Base-by-base conservation (phyloP, 768 basidiomycete genomes). In the Boletus patriciae region DNA sequence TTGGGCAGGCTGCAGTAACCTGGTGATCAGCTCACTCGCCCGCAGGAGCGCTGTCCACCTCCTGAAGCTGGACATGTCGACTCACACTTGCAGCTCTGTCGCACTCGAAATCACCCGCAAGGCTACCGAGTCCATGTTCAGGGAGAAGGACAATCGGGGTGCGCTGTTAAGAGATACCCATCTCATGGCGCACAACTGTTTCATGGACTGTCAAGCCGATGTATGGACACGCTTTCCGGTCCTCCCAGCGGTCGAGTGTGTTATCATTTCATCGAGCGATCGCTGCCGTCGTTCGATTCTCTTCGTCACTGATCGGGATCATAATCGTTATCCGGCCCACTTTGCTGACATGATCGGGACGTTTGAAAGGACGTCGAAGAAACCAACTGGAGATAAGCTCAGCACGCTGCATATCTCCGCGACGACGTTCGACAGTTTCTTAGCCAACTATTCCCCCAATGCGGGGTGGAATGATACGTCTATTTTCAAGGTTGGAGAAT, bases 151-250 rank as follows among this genome's bases (percentile, higher is more conserved):
- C 33, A 44, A 55, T 40, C 67, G 62, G 25, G 59, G 59, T 6
- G 19, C 61, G 18, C 50, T 66, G 21, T 66, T 49, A 13, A 61
- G 65, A 23, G 54, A 56, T 33, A 48, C 58, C 25, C 48, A 34
- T 37, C 52, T 53, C 16, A 76, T 76, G 3, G 55, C 58, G 15
- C 77, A 83, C 62, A 85, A 83, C 57, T 77, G 70, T 41, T 54
- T 86, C 29, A 64, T 86, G 42, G 80, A 84, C 55, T 83, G 82
- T 58, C 77, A 82, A 46, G 69, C 75, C 0, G 83, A 83, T 13
- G 78, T 83, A 25, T 85, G 83, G 83, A 81, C 77, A 9, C 78
- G 83, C 16, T 85, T 83, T 57, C 83, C 83, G 0, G 83, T 85
- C 9, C 65, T 82, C 6, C 74, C 83, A 2, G 82, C 82, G 0